These are phyloP conservation scores for Cyclocybe aegerita DNA, from an alignment of 768 basidiomycete genomes.

Conservation along the genomic window DNA sequence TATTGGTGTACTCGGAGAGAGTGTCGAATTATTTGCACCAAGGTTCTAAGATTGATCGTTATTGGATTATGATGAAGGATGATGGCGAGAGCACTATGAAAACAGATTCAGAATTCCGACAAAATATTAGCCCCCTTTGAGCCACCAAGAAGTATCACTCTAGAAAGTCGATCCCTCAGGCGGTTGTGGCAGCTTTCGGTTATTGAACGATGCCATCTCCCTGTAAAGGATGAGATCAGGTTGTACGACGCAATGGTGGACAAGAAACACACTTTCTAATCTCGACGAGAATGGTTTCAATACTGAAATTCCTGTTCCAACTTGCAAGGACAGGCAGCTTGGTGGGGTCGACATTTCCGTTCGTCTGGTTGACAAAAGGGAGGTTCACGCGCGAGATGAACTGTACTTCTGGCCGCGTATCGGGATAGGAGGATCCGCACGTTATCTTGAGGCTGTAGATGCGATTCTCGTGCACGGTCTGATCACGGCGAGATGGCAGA, in stretches of 20 bases:
- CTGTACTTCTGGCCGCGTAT: slow-evolving; percentile 73
- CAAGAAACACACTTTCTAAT: slow-evolving; percentile 72
- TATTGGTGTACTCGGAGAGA: too few species aligned
- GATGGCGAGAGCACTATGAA: too few species aligned
- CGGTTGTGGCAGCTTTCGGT: slow-evolving; percentile 94
- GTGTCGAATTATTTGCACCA: too few species aligned
- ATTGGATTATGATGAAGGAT: too few species aligned
- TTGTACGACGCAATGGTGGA: neutral
- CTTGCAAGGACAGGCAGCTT: slow-evolving; percentile 71
- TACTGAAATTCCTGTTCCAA: slow-evolving; percentile 76
- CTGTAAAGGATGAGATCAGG: slow-evolving; percentile 36
- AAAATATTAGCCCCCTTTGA: too few species aligned
- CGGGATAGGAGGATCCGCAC: slow-evolving; percentile 78
- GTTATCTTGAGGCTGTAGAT: slow-evolving; percentile 94
- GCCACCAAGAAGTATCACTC: neutral
- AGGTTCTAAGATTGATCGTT: too few species aligned
- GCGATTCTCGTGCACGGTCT: slow-evolving; percentile 98
- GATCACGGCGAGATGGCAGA: slow-evolving; percentile 6
- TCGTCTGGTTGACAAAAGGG: slow-evolving; percentile 77
- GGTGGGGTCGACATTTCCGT: slow-evolving; percentile 76
- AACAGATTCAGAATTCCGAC: too few species aligned
- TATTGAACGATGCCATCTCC: slow-evolving; percentile 92
- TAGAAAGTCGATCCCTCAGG: slow-evolving; percentile 81
- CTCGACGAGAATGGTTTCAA: slow-evolving; percentile 91
- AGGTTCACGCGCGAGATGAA: slow-evolving; percentile 92